Conservation (phyloP, 345 rosid species). For the Luvunga scandens region DNA sequence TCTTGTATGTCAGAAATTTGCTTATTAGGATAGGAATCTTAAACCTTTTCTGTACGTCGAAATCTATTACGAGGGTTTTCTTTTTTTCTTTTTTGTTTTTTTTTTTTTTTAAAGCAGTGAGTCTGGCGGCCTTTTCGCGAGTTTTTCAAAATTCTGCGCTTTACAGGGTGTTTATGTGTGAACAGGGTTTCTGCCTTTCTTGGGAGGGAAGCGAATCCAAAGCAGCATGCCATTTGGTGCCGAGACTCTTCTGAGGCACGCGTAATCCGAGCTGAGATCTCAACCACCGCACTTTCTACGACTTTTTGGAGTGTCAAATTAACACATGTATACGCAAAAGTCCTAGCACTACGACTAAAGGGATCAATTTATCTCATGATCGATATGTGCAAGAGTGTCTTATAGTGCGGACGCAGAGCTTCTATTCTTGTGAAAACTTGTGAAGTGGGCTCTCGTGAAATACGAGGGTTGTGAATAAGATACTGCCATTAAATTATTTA, state of each 20-base stretch:
- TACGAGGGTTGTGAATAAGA: background rate
- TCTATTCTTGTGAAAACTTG: too few relatives aligned
- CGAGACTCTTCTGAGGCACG: background rate
- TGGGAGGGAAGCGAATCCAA: background rate
- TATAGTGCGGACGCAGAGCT: too few relatives aligned
- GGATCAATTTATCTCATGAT: too few relatives aligned
- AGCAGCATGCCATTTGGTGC: background rate
- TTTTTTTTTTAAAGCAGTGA: too few relatives aligned
- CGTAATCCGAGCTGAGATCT: background rate
- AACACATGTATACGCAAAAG: background rate
- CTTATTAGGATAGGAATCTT: too few relatives aligned
- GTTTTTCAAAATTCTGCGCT: too few relatives aligned
- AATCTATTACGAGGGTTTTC: too few relatives aligned
- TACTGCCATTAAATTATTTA: background rate
- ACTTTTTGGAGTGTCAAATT: background rate
- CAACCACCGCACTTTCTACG: slow-evolving; percentile 1
- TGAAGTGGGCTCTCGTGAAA: background rate
- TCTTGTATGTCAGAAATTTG: too few relatives aligned
- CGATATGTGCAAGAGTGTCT: too few relatives aligned
- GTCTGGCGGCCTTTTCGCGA: too few relatives aligned
- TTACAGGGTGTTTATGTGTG: background rate
- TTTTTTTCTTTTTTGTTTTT: too few relatives aligned
- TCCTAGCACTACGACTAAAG: background rate
- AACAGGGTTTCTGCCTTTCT: background rate
- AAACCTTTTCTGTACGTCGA: too few relatives aligned